These are phyloP conservation scores for Oropetium thomaeum DNA, from an alignment of 176 grass and related monocot genomes.

Conservation along the genomic window DNA sequence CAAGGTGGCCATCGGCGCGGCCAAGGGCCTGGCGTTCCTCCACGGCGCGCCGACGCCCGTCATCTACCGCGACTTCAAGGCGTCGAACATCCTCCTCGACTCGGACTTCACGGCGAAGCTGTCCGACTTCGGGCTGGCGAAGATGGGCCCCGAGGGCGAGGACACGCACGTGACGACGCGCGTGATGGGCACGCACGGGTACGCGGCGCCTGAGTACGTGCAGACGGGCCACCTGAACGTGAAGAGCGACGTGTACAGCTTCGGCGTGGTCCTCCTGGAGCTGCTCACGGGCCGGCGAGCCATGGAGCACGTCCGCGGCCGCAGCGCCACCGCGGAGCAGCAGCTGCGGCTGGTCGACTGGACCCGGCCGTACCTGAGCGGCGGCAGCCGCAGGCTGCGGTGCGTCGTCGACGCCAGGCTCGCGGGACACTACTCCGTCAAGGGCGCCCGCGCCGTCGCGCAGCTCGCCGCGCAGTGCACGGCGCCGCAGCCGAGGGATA, in stretches of 20 bases:
- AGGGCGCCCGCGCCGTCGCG: constrained; percentile 65
- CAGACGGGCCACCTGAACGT: constrained; percentile 89
- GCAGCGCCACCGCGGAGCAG: constrained; percentile 31
- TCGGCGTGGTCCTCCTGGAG: constrained; percentile 84
- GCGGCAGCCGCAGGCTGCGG: constrained; percentile 63
- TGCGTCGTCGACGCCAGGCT: constrained; percentile 79
- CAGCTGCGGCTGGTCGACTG: constrained; percentile 84
- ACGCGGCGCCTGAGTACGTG: constrained; percentile 90
- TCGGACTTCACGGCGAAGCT: constrained; percentile 90
- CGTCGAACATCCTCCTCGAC: constrained; percentile 91
- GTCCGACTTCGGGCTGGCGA: constrained; percentile 88
- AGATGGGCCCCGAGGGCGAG: constrained; percentile 85
- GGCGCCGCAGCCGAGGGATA: constrained; percentile 61
- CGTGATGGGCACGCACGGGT: constrained; percentile 98
- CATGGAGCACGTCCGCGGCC: constrained; percentile 56
- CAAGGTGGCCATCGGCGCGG: constrained; percentile 81
- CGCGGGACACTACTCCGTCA: constrained; percentile 66
- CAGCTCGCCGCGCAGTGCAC: constrained; percentile 66
- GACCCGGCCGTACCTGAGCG: constrained; percentile 57
- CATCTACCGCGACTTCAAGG: constrained; percentile 93
- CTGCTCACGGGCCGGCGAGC: constrained; percentile 84
- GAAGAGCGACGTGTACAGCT: constrained; percentile 93
- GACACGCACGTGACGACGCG: constrained; percentile 94
- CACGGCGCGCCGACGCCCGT: constrained; percentile 69
- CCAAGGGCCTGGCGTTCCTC: constrained; percentile 88